Percentiles rank a stretch among this genome's conserved stretches.
Conservation (phyloP, 495 filamentous ascomycete species). For the Tuber indicum region DNA sequence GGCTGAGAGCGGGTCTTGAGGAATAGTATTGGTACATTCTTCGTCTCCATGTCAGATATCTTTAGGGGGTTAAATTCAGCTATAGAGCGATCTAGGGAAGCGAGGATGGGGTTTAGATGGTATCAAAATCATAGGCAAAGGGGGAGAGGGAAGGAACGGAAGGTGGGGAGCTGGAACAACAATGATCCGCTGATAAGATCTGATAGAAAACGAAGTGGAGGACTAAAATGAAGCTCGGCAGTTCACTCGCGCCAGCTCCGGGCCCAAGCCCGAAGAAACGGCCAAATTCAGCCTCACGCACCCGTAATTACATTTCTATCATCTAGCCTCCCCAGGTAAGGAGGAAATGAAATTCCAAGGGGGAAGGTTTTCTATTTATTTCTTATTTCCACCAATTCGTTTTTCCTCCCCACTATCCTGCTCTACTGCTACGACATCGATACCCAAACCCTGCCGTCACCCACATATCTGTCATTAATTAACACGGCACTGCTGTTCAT, state of each 20-base stretch:
- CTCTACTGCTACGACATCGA: background rate
- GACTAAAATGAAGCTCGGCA: conserved; percentile 11
- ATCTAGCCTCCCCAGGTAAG: background rate
- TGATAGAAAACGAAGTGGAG: background rate
- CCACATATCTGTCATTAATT: background rate
- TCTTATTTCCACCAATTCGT: conserved; percentile 2
- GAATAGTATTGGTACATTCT: conserved; percentile 58
- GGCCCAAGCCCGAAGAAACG: conserved; percentile 8
- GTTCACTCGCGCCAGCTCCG: conserved; percentile 4
- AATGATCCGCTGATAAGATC: conserved; percentile 12
- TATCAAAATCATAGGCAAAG: background rate
- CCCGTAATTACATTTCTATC: background rate
- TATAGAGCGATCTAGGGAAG: background rate
- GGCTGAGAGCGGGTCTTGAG: conserved; percentile 81
- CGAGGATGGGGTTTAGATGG: background rate
- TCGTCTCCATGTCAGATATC: background rate
- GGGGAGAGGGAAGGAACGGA: background rate
- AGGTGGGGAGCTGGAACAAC: background rate
- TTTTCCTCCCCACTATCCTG: conserved; percentile 3
- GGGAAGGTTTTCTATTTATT: background rate
- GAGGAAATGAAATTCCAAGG: background rate
- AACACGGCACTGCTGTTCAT: background rate
- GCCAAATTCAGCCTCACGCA: conserved; percentile 16
- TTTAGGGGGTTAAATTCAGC: background rate
- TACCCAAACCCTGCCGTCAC: background rate